Conservation (phyloP, 179 eudicot species). For the Beta corolliflora region DNA sequence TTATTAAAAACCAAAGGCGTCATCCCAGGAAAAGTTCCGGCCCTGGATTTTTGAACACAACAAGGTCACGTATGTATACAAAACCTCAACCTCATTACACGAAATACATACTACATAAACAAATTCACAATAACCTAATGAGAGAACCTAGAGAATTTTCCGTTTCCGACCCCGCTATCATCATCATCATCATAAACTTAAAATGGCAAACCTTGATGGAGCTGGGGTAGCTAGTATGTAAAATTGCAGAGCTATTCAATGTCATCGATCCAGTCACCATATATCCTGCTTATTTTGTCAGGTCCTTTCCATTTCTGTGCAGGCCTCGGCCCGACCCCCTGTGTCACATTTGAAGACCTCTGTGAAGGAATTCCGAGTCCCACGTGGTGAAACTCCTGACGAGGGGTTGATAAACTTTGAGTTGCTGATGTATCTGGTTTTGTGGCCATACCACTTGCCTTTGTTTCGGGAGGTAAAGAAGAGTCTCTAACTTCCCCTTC, state of each 20-base stretch:
- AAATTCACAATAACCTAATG: slow-evolving; percentile 17
- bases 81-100: slow-evolving; percentile 15
- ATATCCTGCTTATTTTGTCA: slow-evolving; percentile 87
- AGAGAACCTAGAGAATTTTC: neutral
- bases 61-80: neutral
- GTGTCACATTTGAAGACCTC: slow-evolving; percentile 53
- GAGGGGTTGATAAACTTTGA: slow-evolving; percentile 45
- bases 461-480: slow-evolving; percentile 49
- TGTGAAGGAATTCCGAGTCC: slow-evolving; percentile 68
- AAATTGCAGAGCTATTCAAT: slow-evolving; percentile 35
- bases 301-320: slow-evolving; percentile 94
- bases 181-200: neutral
- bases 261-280: slow-evolving; percentile 98
- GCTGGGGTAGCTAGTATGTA: neutral
- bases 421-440: slow-evolving; percentile 48
- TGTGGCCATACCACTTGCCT: slow-evolving; percentile 47
- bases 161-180: neutral
- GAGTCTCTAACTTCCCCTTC: slow-evolving; percentile 69
- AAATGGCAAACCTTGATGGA: neutral
- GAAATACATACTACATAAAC: slow-evolving; percentile 14
- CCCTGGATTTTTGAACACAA: slow-evolving; percentile 3
- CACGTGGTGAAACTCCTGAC: slow-evolving; percentile 59
- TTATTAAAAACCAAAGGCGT: neutral
- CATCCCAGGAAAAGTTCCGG: neutral
- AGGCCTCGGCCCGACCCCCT: slow-evolving; percentile 57